phyloP scores from a whole-genome alignment of 441 rosid species.

The Flueggea neowawraea region DNA sequence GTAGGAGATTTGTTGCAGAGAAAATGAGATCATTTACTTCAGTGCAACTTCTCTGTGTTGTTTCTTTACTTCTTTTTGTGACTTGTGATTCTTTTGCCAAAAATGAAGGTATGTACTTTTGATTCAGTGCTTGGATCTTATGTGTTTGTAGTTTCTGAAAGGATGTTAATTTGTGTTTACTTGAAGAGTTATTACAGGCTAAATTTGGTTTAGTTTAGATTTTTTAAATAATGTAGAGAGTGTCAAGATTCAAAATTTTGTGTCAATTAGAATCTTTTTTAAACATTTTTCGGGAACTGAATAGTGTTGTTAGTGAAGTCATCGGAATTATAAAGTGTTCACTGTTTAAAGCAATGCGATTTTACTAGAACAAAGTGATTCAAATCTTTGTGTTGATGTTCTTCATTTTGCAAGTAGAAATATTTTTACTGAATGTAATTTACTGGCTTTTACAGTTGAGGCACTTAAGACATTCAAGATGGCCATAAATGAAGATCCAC shows the following conservation, averaged over 20 bases:
- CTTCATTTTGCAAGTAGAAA: neutral
- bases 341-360: no score
- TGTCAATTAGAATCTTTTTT: neutral
- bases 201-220: neutral
- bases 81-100: conserved; percentile 46
- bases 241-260: neutral
- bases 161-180: conserved; percentile 14
- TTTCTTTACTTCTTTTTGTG: conserved; percentile 38
- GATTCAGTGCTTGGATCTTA: conserved; percentile 54
- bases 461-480: conserved; percentile 79
- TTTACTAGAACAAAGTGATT: neutral
- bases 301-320: neutral
- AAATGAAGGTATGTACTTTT: conserved; percentile 58
- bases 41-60: conserved; percentile 38
- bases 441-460: conserved; percentile 41
- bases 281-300: neutral
- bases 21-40: conserved; percentile 51
- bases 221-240: neutral
- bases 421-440: conserved; percentile 19
- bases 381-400: neutral
- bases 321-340: no score
- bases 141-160: conserved; percentile 12
- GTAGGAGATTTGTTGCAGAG: conserved; percentile 32
- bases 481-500: conserved; percentile 86
- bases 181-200: no score